Evolutionary conservation across 768 basidiomycete genomes (phyloP).

Genomic region (Botryobasidium botryosum): DNA sequence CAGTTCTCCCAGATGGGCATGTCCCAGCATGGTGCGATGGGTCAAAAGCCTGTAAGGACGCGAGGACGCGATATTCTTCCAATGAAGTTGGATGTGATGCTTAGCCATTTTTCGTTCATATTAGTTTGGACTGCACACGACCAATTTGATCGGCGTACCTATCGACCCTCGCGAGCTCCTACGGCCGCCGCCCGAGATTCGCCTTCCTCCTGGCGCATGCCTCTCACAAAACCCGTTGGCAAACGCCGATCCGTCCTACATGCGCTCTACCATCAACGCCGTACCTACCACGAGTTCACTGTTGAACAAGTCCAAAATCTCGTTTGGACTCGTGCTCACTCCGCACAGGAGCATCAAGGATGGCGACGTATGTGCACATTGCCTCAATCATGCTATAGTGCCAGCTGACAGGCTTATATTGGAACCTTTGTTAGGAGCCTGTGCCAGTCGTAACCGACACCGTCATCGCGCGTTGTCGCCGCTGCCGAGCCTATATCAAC

Average conservation of each 20-base stretch:
- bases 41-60: conserved; percentile 41
- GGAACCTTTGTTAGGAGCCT: conserved; percentile 37
- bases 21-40: conserved; percentile 22
- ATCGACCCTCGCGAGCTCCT: conserved; percentile 78
- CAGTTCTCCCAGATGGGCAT: conserved; percentile 87
- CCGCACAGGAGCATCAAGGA: conserved; percentile 78
- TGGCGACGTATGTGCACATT: conserved; percentile 22
- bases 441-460: conserved; percentile 88
- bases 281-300: conserved; percentile 82
- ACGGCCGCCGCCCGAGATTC: conserved; percentile 73
- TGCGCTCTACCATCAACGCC: conserved; percentile 81
- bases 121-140: conserved; percentile 56
- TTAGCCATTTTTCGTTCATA: conserved; percentile 1
- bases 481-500: conserved; percentile 95
- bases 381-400: too few species aligned
- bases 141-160: conserved; percentile 84
- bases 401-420: too few species aligned
- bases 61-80: too few species aligned
- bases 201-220: conserved; percentile 70
- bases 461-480: conserved; percentile 87
- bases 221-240: conserved; percentile 61
- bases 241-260: conserved; percentile 82
- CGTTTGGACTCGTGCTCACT: conserved; percentile 74
- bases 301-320: conserved; percentile 77
- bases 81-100: too few species aligned